Evolutionary conservation across 768 basidiomycete genomes (phyloP).

Genomic region (Leucocoprinus birnbaumii): DNA sequence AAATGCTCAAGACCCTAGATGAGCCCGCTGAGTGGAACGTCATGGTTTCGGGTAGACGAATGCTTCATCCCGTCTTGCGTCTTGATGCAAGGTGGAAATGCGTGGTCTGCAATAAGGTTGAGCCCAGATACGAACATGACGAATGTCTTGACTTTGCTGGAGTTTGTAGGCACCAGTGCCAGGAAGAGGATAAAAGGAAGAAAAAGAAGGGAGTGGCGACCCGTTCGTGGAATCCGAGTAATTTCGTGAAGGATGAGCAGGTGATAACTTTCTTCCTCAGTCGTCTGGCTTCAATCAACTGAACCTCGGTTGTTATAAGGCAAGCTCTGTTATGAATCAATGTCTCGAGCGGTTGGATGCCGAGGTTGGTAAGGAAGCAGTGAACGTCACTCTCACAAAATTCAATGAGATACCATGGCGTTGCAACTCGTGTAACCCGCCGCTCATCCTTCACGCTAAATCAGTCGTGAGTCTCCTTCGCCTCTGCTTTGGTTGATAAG

Average conservation of each 20-base stretch:
- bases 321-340: slow-evolving; percentile 37
- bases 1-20: slow-evolving; percentile 46
- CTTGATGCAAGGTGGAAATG: slow-evolving; percentile 61
- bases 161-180: slow-evolving; percentile 62
- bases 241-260: slow-evolving; percentile 60
- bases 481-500: neutral
- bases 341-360: slow-evolving; percentile 26
- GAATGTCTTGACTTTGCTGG: slow-evolving; percentile 53
- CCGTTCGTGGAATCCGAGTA: slow-evolving; percentile 42
- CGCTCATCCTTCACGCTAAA: slow-evolving; percentile 44
- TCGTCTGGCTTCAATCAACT: neutral
- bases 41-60: slow-evolving; percentile 32
- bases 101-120: slow-evolving; percentile 40
- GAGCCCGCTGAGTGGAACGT: slow-evolving; percentile 45
- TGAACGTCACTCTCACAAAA: slow-evolving; percentile 17
- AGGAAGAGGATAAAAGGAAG: slow-evolving; percentile 24
- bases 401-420: slow-evolving; percentile 20
- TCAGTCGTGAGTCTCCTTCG: slow-evolving; percentile 37
- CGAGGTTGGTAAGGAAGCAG: slow-evolving; percentile 27
- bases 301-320: slow-evolving; percentile 30
- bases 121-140: slow-evolving; percentile 29
- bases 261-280: slow-evolving; percentile 25
- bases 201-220: slow-evolving; percentile 18
- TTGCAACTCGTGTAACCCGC: slow-evolving; percentile 49
- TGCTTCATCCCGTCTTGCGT: slow-evolving; percentile 55